These are phyloP conservation scores for Candida broadrunensis DNA, from an alignment of 805 yeast genomes.

Conservation along the genomic window DNA sequence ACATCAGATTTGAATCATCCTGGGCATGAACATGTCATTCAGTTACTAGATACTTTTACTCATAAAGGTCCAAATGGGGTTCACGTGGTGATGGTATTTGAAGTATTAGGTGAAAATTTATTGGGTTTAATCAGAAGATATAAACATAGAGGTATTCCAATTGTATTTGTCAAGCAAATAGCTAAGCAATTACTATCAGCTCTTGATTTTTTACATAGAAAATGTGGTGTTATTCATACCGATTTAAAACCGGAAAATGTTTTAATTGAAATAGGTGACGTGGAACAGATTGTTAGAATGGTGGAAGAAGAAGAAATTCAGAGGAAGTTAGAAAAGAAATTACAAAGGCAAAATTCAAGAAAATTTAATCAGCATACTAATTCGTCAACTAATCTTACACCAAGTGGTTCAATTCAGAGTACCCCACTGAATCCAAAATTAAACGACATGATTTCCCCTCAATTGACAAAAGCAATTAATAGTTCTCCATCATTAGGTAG, in stretches of 20 bases:
- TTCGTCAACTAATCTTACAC: constrained; percentile 11
- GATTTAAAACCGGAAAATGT: constrained; percentile 76
- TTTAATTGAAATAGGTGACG: constrained; percentile 77
- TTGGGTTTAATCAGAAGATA: constrained; percentile 79
- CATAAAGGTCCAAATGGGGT: constrained; percentile 89
- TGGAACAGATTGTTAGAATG: constrained; percentile 68
- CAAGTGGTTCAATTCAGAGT: constrained; percentile 11
- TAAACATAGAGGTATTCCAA: constrained; percentile 76
- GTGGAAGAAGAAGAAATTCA: constrained; percentile 60
- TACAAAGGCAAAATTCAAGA: constrained; percentile 36
- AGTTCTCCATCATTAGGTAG: constrained; percentile 39
- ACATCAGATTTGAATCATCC: constrained; percentile 66
- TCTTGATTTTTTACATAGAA: constrained; percentile 67
- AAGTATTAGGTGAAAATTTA: constrained; percentile 91
- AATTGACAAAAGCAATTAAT: constrained; percentile 2
- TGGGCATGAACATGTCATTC: constrained; percentile 80
- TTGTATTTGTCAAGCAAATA: constrained; percentile 72
- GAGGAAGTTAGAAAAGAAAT: constrained; percentile 39
- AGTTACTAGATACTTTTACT: constrained; percentile 76
- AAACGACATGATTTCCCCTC: constrained; percentile 1
- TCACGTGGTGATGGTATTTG: constrained; percentile 96
- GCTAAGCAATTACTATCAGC: constrained; percentile 75
- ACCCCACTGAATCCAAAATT: constrained; percentile 1
- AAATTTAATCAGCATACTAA: not conserved
- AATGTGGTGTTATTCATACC: constrained; percentile 72